phyloP scores from a whole-genome alignment of 2,329 filamentous ascomycete species.

The Talaromyces marneffei region DNA sequence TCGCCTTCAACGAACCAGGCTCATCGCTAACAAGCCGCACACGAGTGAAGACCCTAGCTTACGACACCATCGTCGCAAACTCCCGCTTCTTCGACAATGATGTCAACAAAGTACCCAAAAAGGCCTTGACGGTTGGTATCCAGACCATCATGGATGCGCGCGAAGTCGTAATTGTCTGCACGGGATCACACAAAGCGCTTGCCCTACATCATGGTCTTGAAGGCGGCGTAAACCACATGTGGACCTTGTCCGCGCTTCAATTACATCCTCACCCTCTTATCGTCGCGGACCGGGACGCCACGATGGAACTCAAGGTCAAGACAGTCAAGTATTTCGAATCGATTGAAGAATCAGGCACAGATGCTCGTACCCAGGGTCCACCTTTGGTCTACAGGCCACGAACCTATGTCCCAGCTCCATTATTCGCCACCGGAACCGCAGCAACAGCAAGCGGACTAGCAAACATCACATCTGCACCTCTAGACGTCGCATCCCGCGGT shows the following conservation, averaged over 20 bases:
- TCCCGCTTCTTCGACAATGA: slow-evolving; percentile 77
- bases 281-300: slow-evolving; percentile 76
- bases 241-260: slow-evolving; percentile 77
- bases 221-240: slow-evolving; percentile 82
- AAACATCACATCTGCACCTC: slow-evolving; percentile 21
- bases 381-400: slow-evolving; percentile 37
- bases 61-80: slow-evolving; percentile 81
- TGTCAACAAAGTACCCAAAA: slow-evolving; percentile 66
- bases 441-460: slow-evolving; percentile 7
- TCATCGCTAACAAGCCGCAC: slow-evolving; percentile 72
- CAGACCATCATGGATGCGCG: slow-evolving; percentile 75
- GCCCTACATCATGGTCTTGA: slow-evolving; percentile 77
- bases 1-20: slow-evolving; percentile 86
- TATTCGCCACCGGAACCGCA: slow-evolving; percentile 19
- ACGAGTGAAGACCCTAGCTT: slow-evolving; percentile 78
- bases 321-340: slow-evolving; percentile 69
- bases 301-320: slow-evolving; percentile 66
- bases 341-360: slow-evolving; percentile 59
- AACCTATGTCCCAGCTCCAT: slow-evolving; percentile 31
- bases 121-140: slow-evolving; percentile 79
- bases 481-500: slow-evolving; percentile 25
- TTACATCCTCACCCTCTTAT: slow-evolving; percentile 76
- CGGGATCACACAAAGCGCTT: slow-evolving; percentile 72
- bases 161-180: slow-evolving; percentile 77
- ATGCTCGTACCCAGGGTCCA: slow-evolving; percentile 39